These are phyloP conservation scores for Corylus avellana DNA, from an alignment of 306 rosid genomes.

Conservation along the genomic window DNA sequence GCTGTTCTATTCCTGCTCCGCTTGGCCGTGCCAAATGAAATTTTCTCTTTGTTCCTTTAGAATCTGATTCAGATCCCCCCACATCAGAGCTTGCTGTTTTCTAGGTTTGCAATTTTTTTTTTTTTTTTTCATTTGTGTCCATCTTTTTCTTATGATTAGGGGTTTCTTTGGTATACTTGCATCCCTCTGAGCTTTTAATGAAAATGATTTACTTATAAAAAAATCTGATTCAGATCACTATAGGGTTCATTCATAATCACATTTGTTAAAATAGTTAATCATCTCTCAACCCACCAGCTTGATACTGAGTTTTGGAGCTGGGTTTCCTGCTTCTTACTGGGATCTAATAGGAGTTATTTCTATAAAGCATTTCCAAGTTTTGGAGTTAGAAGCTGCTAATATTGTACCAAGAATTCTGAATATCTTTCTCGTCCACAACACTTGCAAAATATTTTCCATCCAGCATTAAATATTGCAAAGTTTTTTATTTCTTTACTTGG, in stretches of 20 bases:
- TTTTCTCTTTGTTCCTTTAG: no score
- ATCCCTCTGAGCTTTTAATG: no score
- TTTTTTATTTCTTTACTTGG: neutral
- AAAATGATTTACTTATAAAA: no score
- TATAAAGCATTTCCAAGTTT: neutral
- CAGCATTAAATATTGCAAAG: neutral
- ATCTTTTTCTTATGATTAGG: no score
- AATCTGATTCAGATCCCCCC: no score
- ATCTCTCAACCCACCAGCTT: neutral
- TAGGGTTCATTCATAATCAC: neutral
- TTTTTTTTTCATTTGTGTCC: no score
- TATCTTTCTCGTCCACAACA: neutral
- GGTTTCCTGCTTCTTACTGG: neutral
- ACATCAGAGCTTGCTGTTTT: no score
- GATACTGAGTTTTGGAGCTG: neutral
- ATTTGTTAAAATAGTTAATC: neutral
- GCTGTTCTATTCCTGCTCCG: neutral
- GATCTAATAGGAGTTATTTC: neutral
- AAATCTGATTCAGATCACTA: neutral
- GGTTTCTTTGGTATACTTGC: no score
- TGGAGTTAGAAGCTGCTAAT: neutral
- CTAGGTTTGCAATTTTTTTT: no score
- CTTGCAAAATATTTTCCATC: neutral
- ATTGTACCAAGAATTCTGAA: neutral
- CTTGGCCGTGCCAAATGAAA: no score